These are phyloP conservation scores for Spathaspora passalidarum DNA, from an alignment of 805 yeast genomes.

Conservation along the genomic window DNA sequence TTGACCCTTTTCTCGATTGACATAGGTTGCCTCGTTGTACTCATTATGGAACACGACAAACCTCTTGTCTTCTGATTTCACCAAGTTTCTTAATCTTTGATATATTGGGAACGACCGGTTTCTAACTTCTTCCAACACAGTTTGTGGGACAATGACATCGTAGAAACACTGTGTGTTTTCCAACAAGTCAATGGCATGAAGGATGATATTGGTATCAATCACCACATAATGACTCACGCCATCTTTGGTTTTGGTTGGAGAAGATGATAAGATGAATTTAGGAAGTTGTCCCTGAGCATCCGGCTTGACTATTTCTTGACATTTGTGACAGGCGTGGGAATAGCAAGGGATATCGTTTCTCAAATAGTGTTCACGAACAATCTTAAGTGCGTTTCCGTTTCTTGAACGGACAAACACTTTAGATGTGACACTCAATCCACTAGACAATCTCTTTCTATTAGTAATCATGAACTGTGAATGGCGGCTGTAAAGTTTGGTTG, in stretches of 20 bases:
- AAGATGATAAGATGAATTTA: slow-evolving; percentile 59
- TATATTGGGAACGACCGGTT: slow-evolving; percentile 86
- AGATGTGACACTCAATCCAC: slow-evolving; percentile 62
- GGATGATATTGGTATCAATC: slow-evolving; percentile 82
- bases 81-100: slow-evolving; percentile 73
- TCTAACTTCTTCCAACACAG: slow-evolving; percentile 89
- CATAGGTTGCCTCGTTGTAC: slow-evolving; percentile 69
- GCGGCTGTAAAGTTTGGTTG: background rate
- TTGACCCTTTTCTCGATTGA: slow-evolving; percentile 62
- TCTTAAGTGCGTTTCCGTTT: slow-evolving; percentile 84
- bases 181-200: slow-evolving; percentile 85
- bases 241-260: slow-evolving; percentile 48
- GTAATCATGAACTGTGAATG: slow-evolving; percentile 13
- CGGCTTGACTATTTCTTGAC: slow-evolving; percentile 53
- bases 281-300: slow-evolving; percentile 69
- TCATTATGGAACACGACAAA: slow-evolving; percentile 93
- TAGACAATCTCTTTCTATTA: slow-evolving; percentile 34
- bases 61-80: slow-evolving; percentile 74
- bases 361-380: slow-evolving; percentile 91
- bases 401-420: slow-evolving; percentile 91
- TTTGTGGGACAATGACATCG: slow-evolving; percentile 93
- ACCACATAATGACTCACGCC: slow-evolving; percentile 78
- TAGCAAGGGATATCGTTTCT: slow-evolving; percentile 92
- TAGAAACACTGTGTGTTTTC: slow-evolving; percentile 74
- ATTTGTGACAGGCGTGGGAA: slow-evolving; percentile 63